Conservation (phyloP, 192 early-diverging fungal species). For the Dissophora globulifera region DNA sequence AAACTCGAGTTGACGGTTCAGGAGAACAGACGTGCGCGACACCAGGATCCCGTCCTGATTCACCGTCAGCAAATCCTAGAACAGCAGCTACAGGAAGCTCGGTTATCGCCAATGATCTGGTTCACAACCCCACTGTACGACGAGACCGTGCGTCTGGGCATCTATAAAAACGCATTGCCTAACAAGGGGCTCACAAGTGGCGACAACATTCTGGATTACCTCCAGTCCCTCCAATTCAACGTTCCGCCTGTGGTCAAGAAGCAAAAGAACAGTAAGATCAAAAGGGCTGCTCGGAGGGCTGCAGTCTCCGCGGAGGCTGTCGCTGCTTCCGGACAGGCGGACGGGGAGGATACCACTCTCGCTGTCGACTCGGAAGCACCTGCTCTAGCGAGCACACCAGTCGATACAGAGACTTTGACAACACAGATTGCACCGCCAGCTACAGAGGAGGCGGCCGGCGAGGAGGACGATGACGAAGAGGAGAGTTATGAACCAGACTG, state of each 20-base stretch:
- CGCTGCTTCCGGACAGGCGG: background rate
- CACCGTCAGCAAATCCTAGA: slow-evolving; percentile 33
- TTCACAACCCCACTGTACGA: slow-evolving; percentile 43
- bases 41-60: slow-evolving; percentile 33
- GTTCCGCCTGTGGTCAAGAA: slow-evolving; percentile 12
- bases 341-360: no score
- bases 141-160: slow-evolving; percentile 51
- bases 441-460: background rate
- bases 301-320: no score
- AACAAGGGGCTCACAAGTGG: slow-evolving; percentile 32
- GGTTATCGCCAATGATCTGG: slow-evolving; percentile 53
- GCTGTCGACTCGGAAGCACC: no score
- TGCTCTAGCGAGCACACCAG: no score
- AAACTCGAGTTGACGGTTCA: slow-evolving; percentile 41
- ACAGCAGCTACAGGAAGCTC: slow-evolving; percentile 36
- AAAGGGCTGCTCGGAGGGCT: slow-evolving; percentile 18
- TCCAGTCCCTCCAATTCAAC: slow-evolving; percentile 21
- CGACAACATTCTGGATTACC: slow-evolving; percentile 29
- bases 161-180: slow-evolving; percentile 56
- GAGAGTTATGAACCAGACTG: slow-evolving; percentile 23
- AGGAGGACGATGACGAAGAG: background rate
- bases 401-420: no score
- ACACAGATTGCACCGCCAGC: no score
- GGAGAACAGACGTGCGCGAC: slow-evolving; percentile 19
- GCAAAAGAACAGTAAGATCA: slow-evolving; percentile 24